These are phyloP conservation scores for Phytophthora colocasiae DNA, from an alignment of 352 stramenopile genomes.

Conservation along the genomic window DNA sequence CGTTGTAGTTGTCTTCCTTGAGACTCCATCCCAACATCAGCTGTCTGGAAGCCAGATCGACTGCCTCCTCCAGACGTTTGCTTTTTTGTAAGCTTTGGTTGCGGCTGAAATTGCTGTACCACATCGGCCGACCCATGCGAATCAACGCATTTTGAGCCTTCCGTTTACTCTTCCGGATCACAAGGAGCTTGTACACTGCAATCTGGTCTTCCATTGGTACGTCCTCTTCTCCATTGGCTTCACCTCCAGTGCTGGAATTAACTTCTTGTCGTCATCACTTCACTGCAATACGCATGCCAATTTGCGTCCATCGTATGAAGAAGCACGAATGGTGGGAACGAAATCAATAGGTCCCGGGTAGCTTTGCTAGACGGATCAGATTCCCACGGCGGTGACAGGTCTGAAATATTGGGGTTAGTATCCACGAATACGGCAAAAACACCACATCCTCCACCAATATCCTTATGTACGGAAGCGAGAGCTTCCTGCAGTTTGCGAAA, in stretches of 20 bases:
- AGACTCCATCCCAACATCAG: conserved; percentile 7
- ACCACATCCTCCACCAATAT: neutral
- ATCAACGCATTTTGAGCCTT: neutral
- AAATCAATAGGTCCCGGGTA: too few relatives aligned
- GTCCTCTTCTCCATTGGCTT: too few relatives aligned
- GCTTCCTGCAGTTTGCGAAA: too few relatives aligned
- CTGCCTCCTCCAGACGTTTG: neutral
- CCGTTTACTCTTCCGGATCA: too few relatives aligned
- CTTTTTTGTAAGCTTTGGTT: neutral
- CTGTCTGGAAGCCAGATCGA: conserved; percentile 9
- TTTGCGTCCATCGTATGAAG: neutral
- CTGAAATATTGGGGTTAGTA: neutral
- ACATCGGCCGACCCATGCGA: conserved; percentile 14
- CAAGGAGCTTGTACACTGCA: too few relatives aligned
- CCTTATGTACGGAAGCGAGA: too few relatives aligned
- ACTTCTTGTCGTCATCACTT: neutral
- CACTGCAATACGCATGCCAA: neutral
- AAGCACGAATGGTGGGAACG: neutral
- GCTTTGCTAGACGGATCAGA: too few relatives aligned
- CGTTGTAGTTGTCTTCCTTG: neutral
- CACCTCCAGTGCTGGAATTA: too few relatives aligned
- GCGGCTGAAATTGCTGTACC: neutral
- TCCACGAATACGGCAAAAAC: neutral
- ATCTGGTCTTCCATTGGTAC: too few relatives aligned
- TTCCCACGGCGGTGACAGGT: too few relatives aligned